Base-by-base conservation (phyloP, 202 grass and related monocot species). In the Setaria viridis region DNA sequence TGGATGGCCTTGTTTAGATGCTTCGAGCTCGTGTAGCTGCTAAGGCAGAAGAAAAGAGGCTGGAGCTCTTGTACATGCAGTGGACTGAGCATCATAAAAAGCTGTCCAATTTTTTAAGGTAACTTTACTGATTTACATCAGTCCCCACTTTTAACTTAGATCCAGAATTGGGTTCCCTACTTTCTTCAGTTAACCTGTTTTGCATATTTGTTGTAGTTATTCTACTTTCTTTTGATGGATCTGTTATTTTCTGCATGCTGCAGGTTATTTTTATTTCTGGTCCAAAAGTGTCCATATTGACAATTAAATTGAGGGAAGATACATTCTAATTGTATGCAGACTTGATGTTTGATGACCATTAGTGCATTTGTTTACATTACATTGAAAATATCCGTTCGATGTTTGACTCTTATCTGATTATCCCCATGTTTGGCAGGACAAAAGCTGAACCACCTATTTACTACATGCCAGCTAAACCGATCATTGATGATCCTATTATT, bases 231-330 rank as follows among this genome's bases (percentile, higher is more conserved):
- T 67, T 85, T 79, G 64, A 73, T 54, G 47, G 29, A 63, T 76
- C 56, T 75, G 20, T 80, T 83, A 47, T 85, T 88, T 77, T 79
- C 67, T 91, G 25, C 70, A 78, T 75, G 32, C 72, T 96, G 93
- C 91, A 99, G 97, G 97, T 99, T 99, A 99, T 93, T 99, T 96
- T 99, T 99, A 94, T 91, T 96, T 73, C 93, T 97, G 92, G 92
- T 83, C 92, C 94, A 90, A 95, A 97, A 88, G 91, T 95, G 85
- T 98, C 84, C 97, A 91, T 99, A 94, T 94, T 97, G 97, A 94
- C 94, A 97, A 96, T 95, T 94, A 94, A 95, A 87, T 98, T 99
- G 81, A 97, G 84, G 94, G 91, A 91, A 99, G 97, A 94, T 99
- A 84, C 90, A 32, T 93, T 89, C 88, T 94, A 83, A 88, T 94